phyloP scores from a whole-genome alignment of 257 asterid species.

The Lycium ferocissimum region DNA sequence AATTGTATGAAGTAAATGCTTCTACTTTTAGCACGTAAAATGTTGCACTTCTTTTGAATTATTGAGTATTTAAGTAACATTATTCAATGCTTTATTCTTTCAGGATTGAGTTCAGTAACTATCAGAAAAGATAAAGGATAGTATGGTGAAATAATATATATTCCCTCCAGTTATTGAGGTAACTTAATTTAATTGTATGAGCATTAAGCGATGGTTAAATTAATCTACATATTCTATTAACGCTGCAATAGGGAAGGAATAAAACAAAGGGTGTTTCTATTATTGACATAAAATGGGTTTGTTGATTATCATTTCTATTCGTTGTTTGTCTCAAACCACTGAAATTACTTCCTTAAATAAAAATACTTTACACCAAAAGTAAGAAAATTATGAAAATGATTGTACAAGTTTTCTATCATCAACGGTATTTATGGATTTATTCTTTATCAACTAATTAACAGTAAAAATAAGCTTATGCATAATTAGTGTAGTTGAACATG shows the following conservation, averaged over 20 bases:
- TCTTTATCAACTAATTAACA: too few relatives aligned
- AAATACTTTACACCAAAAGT: background rate
- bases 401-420: too few relatives aligned
- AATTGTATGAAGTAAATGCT: conserved; percentile 1
- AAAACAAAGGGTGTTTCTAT: too few relatives aligned
- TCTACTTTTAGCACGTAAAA: background rate
- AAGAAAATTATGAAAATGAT: background rate
- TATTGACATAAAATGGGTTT: background rate
- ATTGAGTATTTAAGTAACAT: background rate
- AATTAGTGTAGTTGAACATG: too few relatives aligned
- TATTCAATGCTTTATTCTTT: background rate
- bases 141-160: background rate
- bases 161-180: background rate
- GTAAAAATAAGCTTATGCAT: too few relatives aligned
- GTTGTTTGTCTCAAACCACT: background rate
- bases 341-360: background rate
- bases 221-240: too few relatives aligned
- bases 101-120: background rate
- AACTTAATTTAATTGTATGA: background rate
- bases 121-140: background rate
- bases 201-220: too few relatives aligned
- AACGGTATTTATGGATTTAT: too few relatives aligned
- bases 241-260: background rate
- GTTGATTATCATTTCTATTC: background rate
- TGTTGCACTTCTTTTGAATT: background rate